Evolutionary conservation across 164 flowering plant genomes (phyloP).

Genomic region (Kingdonia uniflora): DNA sequence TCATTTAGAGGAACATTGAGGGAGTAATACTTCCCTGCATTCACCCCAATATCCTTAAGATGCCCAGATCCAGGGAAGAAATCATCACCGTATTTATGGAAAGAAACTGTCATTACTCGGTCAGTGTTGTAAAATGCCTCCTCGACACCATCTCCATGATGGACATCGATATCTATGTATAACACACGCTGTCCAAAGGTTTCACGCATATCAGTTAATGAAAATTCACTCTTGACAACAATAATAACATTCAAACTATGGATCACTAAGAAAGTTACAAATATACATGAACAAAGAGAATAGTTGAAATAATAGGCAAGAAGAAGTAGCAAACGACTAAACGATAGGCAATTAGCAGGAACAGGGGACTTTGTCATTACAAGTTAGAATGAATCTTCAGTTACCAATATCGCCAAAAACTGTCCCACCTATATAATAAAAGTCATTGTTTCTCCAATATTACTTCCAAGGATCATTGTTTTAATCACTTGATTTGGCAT

Average conservation of each 20-base stretch:
- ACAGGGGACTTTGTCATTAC: too few species aligned
- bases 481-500: too few species aligned
- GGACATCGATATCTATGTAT: constrained; percentile 79
- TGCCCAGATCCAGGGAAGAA: constrained; percentile 88
- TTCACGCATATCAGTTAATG: constrained; percentile 2
- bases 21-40: constrained; percentile 64
- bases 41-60: constrained; percentile 58
- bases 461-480: too few species aligned
- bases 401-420: too few species aligned
- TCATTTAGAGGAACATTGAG: constrained; percentile 83
- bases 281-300: too few species aligned
- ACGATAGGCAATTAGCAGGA: too few species aligned
- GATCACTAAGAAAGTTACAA: neutral
- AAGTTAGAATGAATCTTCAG: too few species aligned
- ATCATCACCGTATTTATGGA: constrained; percentile 85
- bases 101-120: constrained; percentile 88
- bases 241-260: neutral
- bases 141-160: constrained; percentile 93
- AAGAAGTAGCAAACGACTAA: too few species aligned
- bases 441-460: too few species aligned
- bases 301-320: too few species aligned
- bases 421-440: too few species aligned
- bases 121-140: constrained; percentile 86
- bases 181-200: constrained; percentile 61
- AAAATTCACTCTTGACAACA: neutral